phyloP scores from a whole-genome alignment of 139 green algal genomes.

The Chlorella vulgaris region DNA sequence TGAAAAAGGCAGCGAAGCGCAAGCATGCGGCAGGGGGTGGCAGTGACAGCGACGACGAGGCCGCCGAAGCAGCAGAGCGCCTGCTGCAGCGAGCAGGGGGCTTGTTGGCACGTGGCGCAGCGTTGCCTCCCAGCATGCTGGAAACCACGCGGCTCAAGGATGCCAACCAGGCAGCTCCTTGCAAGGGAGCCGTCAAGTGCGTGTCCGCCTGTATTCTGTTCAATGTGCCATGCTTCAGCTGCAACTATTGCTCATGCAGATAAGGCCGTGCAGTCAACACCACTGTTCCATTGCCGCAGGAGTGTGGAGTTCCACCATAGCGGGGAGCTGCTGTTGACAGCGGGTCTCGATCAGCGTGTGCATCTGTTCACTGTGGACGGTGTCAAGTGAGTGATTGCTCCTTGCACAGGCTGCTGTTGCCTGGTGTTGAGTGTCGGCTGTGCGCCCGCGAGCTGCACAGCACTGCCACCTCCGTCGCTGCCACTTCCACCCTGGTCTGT shows the following conservation, averaged over 20 bases:
- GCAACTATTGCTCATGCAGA: neutral
- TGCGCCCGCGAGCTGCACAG: too few relatives aligned
- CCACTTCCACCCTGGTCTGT: too few relatives aligned
- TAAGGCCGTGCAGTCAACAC: too few relatives aligned
- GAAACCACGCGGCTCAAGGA: slow-evolving; percentile 79
- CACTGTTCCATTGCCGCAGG: too few relatives aligned
- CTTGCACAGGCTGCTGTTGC: neutral
- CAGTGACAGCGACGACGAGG: slow-evolving; percentile 34
- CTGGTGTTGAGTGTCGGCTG: neutral
- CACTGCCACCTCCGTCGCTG: too few relatives aligned
- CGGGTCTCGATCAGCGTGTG: slow-evolving; percentile 83
- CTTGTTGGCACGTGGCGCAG: slow-evolving; percentile 41
- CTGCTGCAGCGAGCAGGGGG: slow-evolving; percentile 38
- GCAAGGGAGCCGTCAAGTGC: slow-evolving; percentile 53
- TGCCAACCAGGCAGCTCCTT: slow-evolving; percentile 70
- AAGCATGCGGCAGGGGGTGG: neutral
- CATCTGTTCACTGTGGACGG: slow-evolving; percentile 81
- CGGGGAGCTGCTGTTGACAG: slow-evolving; percentile 88
- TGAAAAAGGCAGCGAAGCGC: slow-evolving; percentile 19
- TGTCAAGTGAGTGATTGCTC: slow-evolving; percentile 20
- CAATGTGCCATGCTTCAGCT: neutral
- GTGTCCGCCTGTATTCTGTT: too few relatives aligned
- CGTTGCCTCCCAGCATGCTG: slow-evolving; percentile 57
- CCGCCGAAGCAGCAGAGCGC: slow-evolving; percentile 24
- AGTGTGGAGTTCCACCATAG: slow-evolving; percentile 83